phyloP scores from a whole-genome alignment of 306 rosid genomes.

The Argentina anserina region DNA sequence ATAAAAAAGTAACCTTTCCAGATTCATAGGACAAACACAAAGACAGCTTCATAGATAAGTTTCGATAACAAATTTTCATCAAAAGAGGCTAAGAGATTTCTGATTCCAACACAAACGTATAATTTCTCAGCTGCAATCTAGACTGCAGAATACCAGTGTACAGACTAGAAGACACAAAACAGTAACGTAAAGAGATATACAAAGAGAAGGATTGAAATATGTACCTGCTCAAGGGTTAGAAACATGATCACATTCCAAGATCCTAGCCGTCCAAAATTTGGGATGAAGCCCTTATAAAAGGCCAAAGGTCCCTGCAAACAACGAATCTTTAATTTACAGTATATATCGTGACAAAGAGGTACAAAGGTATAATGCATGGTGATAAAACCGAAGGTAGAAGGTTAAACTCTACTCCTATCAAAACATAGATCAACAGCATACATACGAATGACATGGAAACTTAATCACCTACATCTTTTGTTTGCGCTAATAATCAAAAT shows the following conservation, averaged over 20 bases:
- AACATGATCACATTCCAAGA: constrained; percentile 99
- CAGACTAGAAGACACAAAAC: background rate
- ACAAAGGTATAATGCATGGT: background rate
- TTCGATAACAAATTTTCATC: too few species aligned
- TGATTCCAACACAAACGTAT: background rate
- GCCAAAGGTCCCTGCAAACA: constrained; percentile 85
- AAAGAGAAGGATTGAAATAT: constrained; percentile 6
- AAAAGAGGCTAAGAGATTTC: background rate
- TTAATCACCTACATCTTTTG: background rate
- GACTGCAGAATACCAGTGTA: background rate
- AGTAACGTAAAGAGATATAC: background rate
- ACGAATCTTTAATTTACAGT: constrained; percentile 11
- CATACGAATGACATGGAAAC: background rate
- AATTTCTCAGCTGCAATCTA: background rate
- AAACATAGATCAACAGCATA: background rate
- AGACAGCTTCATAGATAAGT: too few species aligned
- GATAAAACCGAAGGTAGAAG: background rate
- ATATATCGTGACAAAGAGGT: background rate
- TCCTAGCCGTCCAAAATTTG: constrained; percentile 93
- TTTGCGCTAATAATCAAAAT: background rate
- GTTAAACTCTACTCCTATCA: background rate
- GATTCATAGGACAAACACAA: background rate
- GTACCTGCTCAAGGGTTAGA: constrained; percentile 91
- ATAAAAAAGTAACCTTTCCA: background rate
- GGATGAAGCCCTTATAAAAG: constrained; percentile 89